Evolutionary conservation across 202 grass and related monocot genomes (phyloP).

Genomic region (Eragrostis tef): DNA sequence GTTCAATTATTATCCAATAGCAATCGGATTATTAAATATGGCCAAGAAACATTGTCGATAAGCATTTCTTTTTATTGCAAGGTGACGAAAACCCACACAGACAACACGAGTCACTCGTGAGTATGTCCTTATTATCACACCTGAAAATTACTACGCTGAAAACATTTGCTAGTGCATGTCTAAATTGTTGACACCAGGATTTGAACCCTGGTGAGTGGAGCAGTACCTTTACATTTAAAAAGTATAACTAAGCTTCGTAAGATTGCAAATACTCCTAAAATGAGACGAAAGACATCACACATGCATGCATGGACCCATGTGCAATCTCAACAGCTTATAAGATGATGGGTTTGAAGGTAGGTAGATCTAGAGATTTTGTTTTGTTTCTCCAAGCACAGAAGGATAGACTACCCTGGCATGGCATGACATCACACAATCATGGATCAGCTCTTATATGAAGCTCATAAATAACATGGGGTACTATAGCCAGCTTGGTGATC

Average conservation of each 20-base stretch:
- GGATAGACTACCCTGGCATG: constrained; percentile 25
- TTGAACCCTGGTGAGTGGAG: too few relatives aligned
- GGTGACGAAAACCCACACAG: too few relatives aligned
- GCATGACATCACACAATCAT: constrained; percentile 43
- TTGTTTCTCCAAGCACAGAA: constrained; percentile 50
- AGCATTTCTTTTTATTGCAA: too few relatives aligned
- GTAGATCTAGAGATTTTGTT: constrained; percentile 59
- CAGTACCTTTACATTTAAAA: neutral
- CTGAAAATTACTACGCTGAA: too few relatives aligned
- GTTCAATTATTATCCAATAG: neutral
- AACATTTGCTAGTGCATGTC: too few relatives aligned
- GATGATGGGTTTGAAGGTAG: constrained; percentile 17
- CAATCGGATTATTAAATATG: neutral
- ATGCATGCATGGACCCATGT: constrained; percentile 45
- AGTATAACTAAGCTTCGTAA: neutral
- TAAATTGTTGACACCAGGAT: too few relatives aligned
- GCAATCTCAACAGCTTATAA: constrained; percentile 25
- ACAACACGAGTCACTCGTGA: too few relatives aligned
- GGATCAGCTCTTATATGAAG: neutral
- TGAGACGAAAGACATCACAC: constrained; percentile 7
- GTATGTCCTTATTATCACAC: too few relatives aligned
- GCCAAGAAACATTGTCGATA: too few relatives aligned
- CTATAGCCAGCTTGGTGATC: neutral
- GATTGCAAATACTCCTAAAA: neutral
- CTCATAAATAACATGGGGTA: neutral